Evolutionary conservation across 768 basidiomycete genomes (phyloP).

Genomic region (Pseudohyphozyma bogoriensis): DNA sequence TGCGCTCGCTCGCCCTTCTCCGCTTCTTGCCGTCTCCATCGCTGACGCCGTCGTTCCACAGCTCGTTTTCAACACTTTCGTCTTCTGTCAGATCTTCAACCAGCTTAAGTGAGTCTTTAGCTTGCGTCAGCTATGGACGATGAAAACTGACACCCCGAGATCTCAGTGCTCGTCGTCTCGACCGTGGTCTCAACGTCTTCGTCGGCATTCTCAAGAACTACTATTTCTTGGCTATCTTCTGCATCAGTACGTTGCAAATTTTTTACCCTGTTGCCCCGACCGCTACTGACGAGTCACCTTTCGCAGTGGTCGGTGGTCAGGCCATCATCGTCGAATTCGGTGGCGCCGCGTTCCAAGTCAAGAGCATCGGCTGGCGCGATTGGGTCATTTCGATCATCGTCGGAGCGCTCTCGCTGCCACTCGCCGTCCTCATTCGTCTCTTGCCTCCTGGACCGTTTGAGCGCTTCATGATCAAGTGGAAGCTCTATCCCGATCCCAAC

Average conservation of each 20-base stretch:
- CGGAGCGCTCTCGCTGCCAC: slow-evolving; percentile 74
- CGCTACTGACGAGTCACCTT: background rate
- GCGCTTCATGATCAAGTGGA: slow-evolving; percentile 47
- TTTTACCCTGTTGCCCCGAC: background rate
- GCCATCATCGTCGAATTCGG: slow-evolving; percentile 83
- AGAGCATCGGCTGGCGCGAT: slow-evolving; percentile 62
- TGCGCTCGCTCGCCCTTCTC: too few relatives aligned
- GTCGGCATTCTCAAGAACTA: slow-evolving; percentile 66
- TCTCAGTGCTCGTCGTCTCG: slow-evolving; percentile 77
- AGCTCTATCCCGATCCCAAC: slow-evolving; percentile 56
- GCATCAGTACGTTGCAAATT: slow-evolving; percentile 54
- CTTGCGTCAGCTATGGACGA: background rate
- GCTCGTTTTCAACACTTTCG: slow-evolving; percentile 94
- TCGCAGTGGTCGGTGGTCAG: slow-evolving; percentile 72
- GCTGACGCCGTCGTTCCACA: too few relatives aligned
- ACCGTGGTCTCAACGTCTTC: slow-evolving; percentile 78
- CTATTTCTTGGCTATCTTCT: slow-evolving; percentile 74
- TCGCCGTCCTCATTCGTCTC: slow-evolving; percentile 71
- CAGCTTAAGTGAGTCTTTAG: background rate
- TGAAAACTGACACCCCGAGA: background rate
- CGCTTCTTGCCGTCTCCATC: too few relatives aligned
- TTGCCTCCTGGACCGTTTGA: slow-evolving; percentile 69
- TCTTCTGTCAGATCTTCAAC: slow-evolving; percentile 81
- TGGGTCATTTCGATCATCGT: slow-evolving; percentile 90
- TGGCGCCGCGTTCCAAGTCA: slow-evolving; percentile 82